Evolutionary conservation across 2,329 filamentous ascomycete genomes (phyloP).

Genomic region (Orbilia blumenaviensis): DNA sequence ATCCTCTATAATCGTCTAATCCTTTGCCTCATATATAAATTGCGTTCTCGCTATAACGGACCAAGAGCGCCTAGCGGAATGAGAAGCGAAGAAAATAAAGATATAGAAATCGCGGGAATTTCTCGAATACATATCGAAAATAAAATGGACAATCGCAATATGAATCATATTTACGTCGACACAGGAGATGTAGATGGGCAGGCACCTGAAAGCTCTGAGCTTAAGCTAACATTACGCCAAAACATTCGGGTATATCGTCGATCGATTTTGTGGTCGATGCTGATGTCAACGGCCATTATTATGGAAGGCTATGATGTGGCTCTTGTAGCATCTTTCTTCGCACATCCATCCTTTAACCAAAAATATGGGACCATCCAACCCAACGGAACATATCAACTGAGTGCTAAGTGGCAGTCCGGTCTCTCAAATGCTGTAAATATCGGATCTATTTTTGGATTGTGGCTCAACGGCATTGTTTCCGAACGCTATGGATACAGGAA

Average conservation of each 20-base stretch:
- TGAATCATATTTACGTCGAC: no score
- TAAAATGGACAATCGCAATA: no score
- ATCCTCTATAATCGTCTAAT: no score
- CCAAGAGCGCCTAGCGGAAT: no score
- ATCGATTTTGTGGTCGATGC: slow-evolving; percentile 59
- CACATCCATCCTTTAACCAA: slow-evolving; percentile 63
- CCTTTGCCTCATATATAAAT: no score
- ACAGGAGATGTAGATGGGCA: no score
- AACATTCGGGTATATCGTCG: slow-evolving; percentile 75
- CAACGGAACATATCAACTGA: slow-evolving; percentile 64
- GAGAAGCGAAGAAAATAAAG: no score
- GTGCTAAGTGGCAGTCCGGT: slow-evolving; percentile 69
- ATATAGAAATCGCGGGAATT: no score
- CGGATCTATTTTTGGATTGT: slow-evolving; percentile 73
- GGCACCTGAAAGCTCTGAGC: no score
- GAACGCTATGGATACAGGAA: slow-evolving; percentile 75
- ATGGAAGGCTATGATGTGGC: slow-evolving; percentile 68
- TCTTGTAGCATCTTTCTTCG: slow-evolving; percentile 65
- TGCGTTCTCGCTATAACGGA: no score
- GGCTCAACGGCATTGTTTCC: slow-evolving; percentile 72
- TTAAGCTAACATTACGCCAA: no score
- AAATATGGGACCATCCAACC: slow-evolving; percentile 63
- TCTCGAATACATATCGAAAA: no score
- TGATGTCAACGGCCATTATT: slow-evolving; percentile 64
- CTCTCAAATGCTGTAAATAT: slow-evolving; percentile 68